Evolutionary conservation across 805 yeast genomes (phyloP).

Genomic region (Candida nitratophila): DNA sequence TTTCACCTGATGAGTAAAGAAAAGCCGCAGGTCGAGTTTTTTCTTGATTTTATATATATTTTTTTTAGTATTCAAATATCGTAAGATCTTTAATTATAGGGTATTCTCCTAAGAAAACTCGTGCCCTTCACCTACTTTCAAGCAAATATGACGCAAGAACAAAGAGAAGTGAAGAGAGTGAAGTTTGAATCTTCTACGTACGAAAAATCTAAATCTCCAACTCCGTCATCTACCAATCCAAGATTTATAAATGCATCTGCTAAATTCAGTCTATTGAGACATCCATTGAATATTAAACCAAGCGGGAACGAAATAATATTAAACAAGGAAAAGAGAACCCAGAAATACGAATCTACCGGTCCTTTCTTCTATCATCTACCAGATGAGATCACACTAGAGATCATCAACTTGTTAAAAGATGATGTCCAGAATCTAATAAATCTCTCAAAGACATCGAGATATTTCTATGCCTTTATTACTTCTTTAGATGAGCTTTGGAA

Average conservation of each 20-base stretch:
- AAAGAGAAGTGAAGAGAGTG: neutral
- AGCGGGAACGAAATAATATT: slow-evolving; percentile 48
- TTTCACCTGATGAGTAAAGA: no score
- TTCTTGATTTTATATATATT: no score
- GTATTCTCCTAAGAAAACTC: no score
- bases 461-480: slow-evolving; percentile 63
- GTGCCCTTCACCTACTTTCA: no score
- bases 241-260: slow-evolving; percentile 15
- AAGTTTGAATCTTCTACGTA: neutral
- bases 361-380: slow-evolving; percentile 36
- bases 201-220: neutral
- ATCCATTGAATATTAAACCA: slow-evolving; percentile 72
- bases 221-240: neutral
- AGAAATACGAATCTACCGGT: slow-evolving; percentile 42
- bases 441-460: slow-evolving; percentile 54
- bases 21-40: no score
- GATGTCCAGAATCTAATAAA: slow-evolving; percentile 40
- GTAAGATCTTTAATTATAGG: no score
- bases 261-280: slow-evolving; percentile 31
- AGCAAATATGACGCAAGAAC: neutral
- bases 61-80: no score
- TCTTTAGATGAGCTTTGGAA: slow-evolving; percentile 67
- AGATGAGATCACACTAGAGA: slow-evolving; percentile 57
- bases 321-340: slow-evolving; percentile 9
- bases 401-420: slow-evolving; percentile 39